Percentiles rank a stretch among this genome's conserved stretches.
Conservation (phyloP, 805 yeast species). For the Saccharomycopsis sp. region DNA sequence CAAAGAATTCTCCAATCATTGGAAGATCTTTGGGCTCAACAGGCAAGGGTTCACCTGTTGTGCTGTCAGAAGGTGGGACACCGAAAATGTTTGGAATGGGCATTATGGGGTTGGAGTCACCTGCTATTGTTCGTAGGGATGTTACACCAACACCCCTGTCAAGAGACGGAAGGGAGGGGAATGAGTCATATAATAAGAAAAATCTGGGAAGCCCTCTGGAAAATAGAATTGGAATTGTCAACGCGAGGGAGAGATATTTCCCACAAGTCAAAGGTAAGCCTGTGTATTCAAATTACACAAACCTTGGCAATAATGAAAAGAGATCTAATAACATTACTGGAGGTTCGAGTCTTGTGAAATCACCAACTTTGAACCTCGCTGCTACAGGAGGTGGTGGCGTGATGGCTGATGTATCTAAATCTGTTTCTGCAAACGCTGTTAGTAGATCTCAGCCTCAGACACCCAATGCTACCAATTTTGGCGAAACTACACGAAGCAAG, state of each 20-base stretch:
- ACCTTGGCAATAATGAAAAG: conserved; percentile 4
- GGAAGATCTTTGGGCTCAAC: too few relatives aligned
- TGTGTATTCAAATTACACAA: conserved; percentile 9
- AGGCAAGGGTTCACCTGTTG: conserved; percentile 6
- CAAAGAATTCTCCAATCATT: conserved; percentile 7
- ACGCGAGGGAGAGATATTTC: conserved; percentile 13
- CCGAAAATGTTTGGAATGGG: conserved; percentile 19
- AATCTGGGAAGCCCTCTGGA: background rate
- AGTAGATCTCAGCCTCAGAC: conserved; percentile 14
- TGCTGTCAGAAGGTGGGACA: conserved; percentile 9
- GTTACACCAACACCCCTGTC: conserved; percentile 4
- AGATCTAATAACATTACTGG: too few relatives aligned
- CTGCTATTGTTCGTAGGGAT: conserved; percentile 18
- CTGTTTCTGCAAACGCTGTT: conserved; percentile 1
- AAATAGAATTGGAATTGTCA: background rate
- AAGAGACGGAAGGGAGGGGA: too few relatives aligned
- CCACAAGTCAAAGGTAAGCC: conserved; percentile 6
- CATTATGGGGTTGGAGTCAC: conserved; percentile 18
- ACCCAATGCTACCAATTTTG: conserved; percentile 7
- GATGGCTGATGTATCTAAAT: too few relatives aligned
- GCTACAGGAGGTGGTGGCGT: too few relatives aligned
- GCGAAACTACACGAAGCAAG: too few relatives aligned
- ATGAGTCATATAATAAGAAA: too few relatives aligned
- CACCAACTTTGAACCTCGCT: conserved; percentile 12
- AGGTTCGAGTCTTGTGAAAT: conserved; percentile 8